Base-by-base conservation (phyloP, 208 protist species). In the Crithidia thermophila region DNA sequence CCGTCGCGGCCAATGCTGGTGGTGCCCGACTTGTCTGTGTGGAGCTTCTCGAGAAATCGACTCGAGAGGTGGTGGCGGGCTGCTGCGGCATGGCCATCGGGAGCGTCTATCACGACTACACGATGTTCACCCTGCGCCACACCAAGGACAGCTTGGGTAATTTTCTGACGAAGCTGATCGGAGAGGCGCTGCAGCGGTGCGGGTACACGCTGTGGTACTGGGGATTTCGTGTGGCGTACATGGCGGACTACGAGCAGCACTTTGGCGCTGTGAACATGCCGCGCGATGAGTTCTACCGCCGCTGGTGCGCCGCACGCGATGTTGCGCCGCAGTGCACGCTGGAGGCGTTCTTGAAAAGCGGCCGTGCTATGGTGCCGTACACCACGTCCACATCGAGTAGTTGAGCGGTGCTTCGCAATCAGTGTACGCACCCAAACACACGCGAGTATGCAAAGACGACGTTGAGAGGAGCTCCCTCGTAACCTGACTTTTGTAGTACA, bases 121-220 rank as follows among this genome's bases (percentile, higher is more conserved):
- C 85, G 30, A 94, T 94, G 85, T 94, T 80, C 74, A 92, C 88
- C 8, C 16, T 73, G 33, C 31, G 49, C 8, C 76, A 57, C 20
- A 36, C 31, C 27, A 25, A 47, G 8, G 71, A 76, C 13, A 51
- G 79, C 18, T 80, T 83, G n/a, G 88, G 85, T 30, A 84, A 75
- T 2, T 67, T 82, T 20, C 39, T 87, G 30, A 88, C 85, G 13
- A 91, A 91, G 67, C 47, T 90, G n/a, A 10, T 94, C 2, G 85
- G 78, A 1, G 83, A 88, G 52, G 84, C 88, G 30, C 72, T 94
- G 55, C 77, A 94, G 56, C 28, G 37, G 31, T 94, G 85, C 64
- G 82, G 88, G 0, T 94, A 92, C 61, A 60, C 84, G 30, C 23
- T 94, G 53, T 94, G 88, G 85, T 94, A 92, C 60, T 91, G 88